Conservation (phyloP, 2,329 filamentous ascomycete genomes). For the Ramichloridium luteum region DNA sequence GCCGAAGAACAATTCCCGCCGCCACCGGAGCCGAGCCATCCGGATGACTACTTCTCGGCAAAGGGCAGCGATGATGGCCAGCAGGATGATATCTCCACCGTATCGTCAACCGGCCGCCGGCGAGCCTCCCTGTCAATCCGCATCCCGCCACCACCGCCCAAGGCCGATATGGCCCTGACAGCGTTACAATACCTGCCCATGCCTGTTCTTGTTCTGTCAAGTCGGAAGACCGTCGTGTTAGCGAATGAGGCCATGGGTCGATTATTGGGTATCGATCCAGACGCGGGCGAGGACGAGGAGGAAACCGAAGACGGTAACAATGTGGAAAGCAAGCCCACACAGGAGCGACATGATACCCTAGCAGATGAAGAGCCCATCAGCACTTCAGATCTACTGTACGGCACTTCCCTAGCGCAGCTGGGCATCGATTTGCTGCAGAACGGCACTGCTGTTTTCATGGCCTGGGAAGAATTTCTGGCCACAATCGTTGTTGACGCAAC, state of each 20-base stretch:
- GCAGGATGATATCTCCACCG: conserved; percentile 9
- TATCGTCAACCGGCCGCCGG: conserved; percentile 12
- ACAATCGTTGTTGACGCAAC: conserved; percentile 31
- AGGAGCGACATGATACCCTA: neutral
- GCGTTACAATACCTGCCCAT: conserved; percentile 64
- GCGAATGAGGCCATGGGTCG: conserved; percentile 66
- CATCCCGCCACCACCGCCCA: conserved; percentile 21
- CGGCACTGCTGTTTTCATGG: conserved; percentile 41
- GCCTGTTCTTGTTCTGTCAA: conserved; percentile 56
- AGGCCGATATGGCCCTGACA: conserved; percentile 43
- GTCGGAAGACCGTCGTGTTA: conserved; percentile 55
- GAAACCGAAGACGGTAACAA: conserved; percentile 6
- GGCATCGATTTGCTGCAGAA: conserved; percentile 64
- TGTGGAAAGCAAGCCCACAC: neutral
- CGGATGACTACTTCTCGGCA: conserved; percentile 21
- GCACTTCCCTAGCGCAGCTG: conserved; percentile 55
- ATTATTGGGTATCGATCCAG: conserved; percentile 48
- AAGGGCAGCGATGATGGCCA: conserved; percentile 15
- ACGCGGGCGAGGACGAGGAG: conserved; percentile 4
- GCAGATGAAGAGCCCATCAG: conserved; percentile 18
- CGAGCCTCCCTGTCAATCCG: conserved; percentile 21
- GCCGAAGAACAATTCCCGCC: no score
- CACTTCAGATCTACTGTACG: conserved; percentile 49
- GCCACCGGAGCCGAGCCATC: no score
- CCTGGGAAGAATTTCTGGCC: conserved; percentile 39